Base-by-base conservation (phyloP, 2,329 filamentous ascomycete species). In the Fusarium vanettenii region DNA sequence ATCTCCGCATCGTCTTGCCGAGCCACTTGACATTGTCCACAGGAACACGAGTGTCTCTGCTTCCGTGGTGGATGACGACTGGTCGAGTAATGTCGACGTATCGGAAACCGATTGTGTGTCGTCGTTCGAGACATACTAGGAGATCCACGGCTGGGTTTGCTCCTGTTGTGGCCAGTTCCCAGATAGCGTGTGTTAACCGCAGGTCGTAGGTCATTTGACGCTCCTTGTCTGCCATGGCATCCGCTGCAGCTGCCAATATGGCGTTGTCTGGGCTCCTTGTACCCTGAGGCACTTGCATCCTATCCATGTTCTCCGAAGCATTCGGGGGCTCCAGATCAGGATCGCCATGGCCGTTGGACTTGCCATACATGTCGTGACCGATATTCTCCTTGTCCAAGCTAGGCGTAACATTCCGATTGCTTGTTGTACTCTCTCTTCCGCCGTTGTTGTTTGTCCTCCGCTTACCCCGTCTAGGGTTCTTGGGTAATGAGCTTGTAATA, bases 21-120 rank as follows among this genome's bases (percentile, higher is more conserved):
- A 99, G 88, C 97, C 97, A 99, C 75, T 93, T 90, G 25, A 98
- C 95, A 79, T 99, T 99, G 67, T 98, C 97, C 16, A 98, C 93
- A 0, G 97, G 97, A 2, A 99, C 97, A 27, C 97, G 90, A 8
- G 93, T 95, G 80, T 99, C 97, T 77, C 94, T 92, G 79, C 91
- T 94, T 41, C 97, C 97, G 81, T 99, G 97, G 79, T 98, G 96
- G 74, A 99, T 98, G 27, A 98, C 93, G 0, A 98, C 94, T 0
- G 94, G 91, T 10, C 95, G 91, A 7, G 93, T 97, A 75, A 99
- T 98, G 81, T 99, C 97, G 20, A 98, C 96, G 80, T 99, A 99
- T 60, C 95, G 92, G 85, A 99, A 99, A 0, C 97, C 97, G 78
- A 99, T 98, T 0, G 94, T 92, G 78, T 97, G 95, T 31, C 94